Percentiles rank a stretch among this genome's conserved stretches.
These are phyloP conservation scores for Albifimbria verrucaria DNA, from an alignment of 2,329 filamentous ascomycete species.

Conservation along the genomic window DNA sequence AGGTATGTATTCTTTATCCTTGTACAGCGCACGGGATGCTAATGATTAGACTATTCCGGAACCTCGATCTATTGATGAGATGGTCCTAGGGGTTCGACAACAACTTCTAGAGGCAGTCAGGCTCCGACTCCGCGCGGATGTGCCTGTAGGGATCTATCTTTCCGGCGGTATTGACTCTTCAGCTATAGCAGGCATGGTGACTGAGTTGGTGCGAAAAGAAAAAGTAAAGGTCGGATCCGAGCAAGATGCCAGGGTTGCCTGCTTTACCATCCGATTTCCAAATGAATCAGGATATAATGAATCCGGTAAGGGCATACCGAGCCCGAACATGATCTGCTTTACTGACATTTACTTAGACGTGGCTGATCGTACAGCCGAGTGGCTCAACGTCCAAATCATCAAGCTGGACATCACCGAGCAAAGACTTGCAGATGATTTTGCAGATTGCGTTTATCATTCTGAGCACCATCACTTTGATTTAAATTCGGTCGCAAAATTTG, in stretches of 20 bases:
- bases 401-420: slow-evolving; percentile 24
- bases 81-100: slow-evolving; percentile 46
- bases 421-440: slow-evolving; percentile 24
- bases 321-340: not conserved
- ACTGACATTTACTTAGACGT: slow-evolving; percentile 24
- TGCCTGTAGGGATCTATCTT: slow-evolving; percentile 54
- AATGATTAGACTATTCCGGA: slow-evolving; percentile 23
- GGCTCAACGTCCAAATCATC: slow-evolving; percentile 25
- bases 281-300: slow-evolving; percentile 47
- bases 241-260: slow-evolving; percentile 18
- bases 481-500: slow-evolving; percentile 49
- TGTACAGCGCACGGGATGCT: slow-evolving; percentile 14
- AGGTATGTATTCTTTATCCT: slow-evolving; percentile 30
- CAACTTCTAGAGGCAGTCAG: slow-evolving; percentile 48
- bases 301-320: slow-evolving; percentile 30
- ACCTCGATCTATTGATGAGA: slow-evolving; percentile 43
- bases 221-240: slow-evolving; percentile 19
- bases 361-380: slow-evolving; percentile 28
- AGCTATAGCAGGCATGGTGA: slow-evolving; percentile 52
- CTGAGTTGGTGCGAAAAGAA: slow-evolving; percentile 44
- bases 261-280: slow-evolving; percentile 52
- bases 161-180: slow-evolving; percentile 58
- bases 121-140: slow-evolving; percentile 53
- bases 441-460: slow-evolving; percentile 24
- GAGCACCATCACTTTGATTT: slow-evolving; percentile 40